Base-by-base conservation (phyloP, 2,329 filamentous ascomycete genomes). In the Aspergillus glaucus region DNA sequence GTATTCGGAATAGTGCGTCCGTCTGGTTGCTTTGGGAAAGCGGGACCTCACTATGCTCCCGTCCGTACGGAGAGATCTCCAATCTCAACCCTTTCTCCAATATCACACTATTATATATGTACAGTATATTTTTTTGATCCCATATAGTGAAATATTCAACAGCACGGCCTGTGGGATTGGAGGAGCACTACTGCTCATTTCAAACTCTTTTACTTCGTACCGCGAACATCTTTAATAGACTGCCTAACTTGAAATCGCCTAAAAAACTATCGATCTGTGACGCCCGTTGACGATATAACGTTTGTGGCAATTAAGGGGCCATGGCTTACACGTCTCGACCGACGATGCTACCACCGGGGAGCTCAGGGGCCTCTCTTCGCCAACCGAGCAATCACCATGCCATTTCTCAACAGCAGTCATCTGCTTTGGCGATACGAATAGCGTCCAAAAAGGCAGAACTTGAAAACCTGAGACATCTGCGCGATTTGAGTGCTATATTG, bases 361-460 rank as follows among this genome's bases (percentile, higher is more conserved):
- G 57, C 44, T 54, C 61, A 45, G 54, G 58, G 36, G 49, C 51
- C 10, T 59, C 62, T 4, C 50, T 67, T 47, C 66, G 67, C 19
- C 66, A 66, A 44, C 54, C 61, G 44, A 61, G 57, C 40, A 55
- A 52, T 36, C 53, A 62, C 45, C 50, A 63, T 57, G 56, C 60
- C 45, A 50, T 55, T 30, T 56, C 72, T 57, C 56, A 66, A 44
- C 70, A 74, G 49, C 79, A 81, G 58, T 79, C 79, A 6, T 79
- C 79, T 1, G 72, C 75, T 26, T 70, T 85, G n/a, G 71, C 79
- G 45, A 73, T 79, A 32, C 80, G 81, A 59, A 82, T 85, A 60
- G 75, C 78, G 51, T 77, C 81, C 56, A 85, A 85, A 69, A 80
- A 79, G 57, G 72, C 75, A 32, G 82, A 85, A 61, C 71, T 85